These are phyloP conservation scores for Eutrema salsugineum DNA, from an alignment of 441 rosid species.

Conservation along the genomic window DNA sequence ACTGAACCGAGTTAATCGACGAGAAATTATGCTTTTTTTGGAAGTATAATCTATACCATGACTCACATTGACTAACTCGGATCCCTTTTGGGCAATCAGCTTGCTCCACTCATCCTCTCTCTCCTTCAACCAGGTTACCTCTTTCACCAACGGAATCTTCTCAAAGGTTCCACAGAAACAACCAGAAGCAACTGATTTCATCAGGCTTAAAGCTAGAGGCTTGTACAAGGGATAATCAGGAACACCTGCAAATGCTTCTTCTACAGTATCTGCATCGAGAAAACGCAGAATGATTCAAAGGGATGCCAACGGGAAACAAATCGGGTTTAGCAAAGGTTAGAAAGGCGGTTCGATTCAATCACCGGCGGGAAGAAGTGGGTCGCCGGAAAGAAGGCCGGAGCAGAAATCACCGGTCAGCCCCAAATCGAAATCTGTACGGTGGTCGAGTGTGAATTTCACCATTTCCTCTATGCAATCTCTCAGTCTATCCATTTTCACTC, in stretches of 20 bases:
- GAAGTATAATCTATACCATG: not conserved
- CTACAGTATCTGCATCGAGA: conserved; percentile 14
- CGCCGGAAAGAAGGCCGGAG: conserved; percentile 46
- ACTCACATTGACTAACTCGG: conserved; percentile 42
- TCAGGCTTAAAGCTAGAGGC: conserved; percentile 49
- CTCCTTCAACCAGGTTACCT: conserved; percentile 33
- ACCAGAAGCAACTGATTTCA: conserved; percentile 39
- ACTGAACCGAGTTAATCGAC: not conserved
- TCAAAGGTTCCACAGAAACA: conserved; percentile 26
- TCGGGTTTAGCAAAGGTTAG: not conserved
- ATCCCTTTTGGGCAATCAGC: conserved; percentile 39
- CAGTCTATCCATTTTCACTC: conserved; percentile 35
- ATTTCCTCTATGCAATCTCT: conserved; percentile 46
- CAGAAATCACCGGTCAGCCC: conserved; percentile 49
- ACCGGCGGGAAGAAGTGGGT: conserved; percentile 27
- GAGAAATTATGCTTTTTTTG: not conserved
- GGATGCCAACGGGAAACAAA: not conserved
- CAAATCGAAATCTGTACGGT: conserved; percentile 40
- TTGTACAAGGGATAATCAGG: conserved; percentile 53
- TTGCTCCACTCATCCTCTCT: conserved; percentile 45
- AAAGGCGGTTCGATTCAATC: not conserved
- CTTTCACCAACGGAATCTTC: conserved; percentile 26
- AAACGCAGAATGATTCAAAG: not conserved
- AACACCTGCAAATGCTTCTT: conserved; percentile 37
- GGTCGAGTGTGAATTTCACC: conserved; percentile 46